Percentiles rank a stretch among this genome's conserved stretches.
Conservation (phyloP, 2,329 filamentous ascomycete species). For the Sclerotinia subarctica region DNA sequence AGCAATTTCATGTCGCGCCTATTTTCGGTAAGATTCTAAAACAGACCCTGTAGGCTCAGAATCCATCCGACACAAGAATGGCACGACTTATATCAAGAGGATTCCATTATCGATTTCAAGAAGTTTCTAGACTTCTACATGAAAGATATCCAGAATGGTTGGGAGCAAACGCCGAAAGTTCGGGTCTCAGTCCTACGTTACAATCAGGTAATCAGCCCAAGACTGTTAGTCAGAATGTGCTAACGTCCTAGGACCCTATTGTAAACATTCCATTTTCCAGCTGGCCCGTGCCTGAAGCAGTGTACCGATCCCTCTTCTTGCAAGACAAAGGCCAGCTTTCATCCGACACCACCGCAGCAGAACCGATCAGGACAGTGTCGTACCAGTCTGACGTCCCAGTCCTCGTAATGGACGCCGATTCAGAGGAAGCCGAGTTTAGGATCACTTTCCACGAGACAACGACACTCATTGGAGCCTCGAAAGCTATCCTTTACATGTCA, state of each 20-base stretch:
- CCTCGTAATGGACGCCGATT: too few relatives aligned
- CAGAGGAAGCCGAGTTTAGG: too few relatives aligned
- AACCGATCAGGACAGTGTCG: too few relatives aligned
- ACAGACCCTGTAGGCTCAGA: constrained; percentile 12
- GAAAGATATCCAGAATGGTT: constrained; percentile 44
- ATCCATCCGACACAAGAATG: constrained; percentile 43
- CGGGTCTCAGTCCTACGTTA: constrained; percentile 39
- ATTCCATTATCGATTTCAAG: constrained; percentile 41
- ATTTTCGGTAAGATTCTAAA: too few relatives aligned
- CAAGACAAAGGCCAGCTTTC: not conserved
- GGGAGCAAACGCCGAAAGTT: constrained; percentile 47
- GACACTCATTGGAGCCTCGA: constrained; percentile 46
- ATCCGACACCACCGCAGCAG: constrained; percentile 24
- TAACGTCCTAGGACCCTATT: constrained; percentile 32
- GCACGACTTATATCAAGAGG: constrained; percentile 43
- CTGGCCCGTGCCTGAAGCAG: constrained; percentile 23
- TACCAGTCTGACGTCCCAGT: too few relatives aligned
- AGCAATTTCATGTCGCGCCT: too few relatives aligned
- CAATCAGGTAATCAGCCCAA: not conserved
- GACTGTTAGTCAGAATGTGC: too few relatives aligned
- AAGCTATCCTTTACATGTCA: constrained; percentile 47
- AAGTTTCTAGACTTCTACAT: constrained; percentile 48
- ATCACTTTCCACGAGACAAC: constrained; percentile 40
- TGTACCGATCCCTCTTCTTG: too few relatives aligned
- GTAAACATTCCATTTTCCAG: constrained; percentile 3